Conservation (phyloP, 2,329 filamentous ascomycete species). For the Xylaria digitata region DNA sequence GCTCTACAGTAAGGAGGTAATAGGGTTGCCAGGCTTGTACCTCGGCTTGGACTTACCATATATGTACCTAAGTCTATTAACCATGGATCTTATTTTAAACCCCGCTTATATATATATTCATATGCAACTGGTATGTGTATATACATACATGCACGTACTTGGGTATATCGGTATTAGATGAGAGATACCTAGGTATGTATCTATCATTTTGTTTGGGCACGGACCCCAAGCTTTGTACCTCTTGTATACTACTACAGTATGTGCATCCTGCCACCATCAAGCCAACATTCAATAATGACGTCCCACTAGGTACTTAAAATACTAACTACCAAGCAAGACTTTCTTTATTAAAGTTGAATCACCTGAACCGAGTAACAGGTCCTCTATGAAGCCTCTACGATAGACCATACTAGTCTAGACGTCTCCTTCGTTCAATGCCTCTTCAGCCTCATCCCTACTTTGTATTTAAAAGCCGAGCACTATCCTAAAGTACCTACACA, state of each 20-base stretch:
- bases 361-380: too few relatives aligned
- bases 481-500: neutral
- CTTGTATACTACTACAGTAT: neutral
- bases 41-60: too few relatives aligned
- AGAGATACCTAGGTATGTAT: neutral
- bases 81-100: neutral
- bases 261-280: neutral
- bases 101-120: slow-evolving; percentile 3
- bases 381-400: slow-evolving; percentile 5
- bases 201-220: neutral
- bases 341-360: neutral
- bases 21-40: too few relatives aligned
- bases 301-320: slow-evolving; percentile 39
- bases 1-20: too few relatives aligned
- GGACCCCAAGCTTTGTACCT: neutral
- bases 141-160: neutral
- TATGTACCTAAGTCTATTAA: too few relatives aligned
- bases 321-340: slow-evolving; percentile 4
- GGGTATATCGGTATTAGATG: too few relatives aligned
- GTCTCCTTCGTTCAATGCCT: neutral
- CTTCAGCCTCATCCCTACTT: neutral
- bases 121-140: too few relatives aligned
- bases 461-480: neutral
- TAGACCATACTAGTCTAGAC: slow-evolving; percentile 16
- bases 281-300: too few relatives aligned